These are phyloP conservation scores for Boechera retrofracta DNA, from an alignment of 345 rosid species.

Conservation along the genomic window DNA sequence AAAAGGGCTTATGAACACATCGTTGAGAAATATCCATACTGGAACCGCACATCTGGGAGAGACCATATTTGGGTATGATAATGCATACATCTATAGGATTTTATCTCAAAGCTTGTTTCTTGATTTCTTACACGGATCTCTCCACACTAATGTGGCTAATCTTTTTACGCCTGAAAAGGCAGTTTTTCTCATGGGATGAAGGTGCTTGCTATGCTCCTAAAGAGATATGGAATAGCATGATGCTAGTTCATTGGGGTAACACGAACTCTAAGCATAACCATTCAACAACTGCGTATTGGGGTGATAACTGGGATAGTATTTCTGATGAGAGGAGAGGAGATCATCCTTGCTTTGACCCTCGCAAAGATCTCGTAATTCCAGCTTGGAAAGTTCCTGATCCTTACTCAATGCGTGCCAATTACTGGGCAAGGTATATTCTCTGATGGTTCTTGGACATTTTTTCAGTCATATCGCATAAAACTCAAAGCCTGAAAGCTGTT, in stretches of 20 bases:
- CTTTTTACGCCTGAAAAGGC: slow-evolving; percentile 54
- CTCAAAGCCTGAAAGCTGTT: not conserved
- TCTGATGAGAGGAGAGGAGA: slow-evolving; percentile 77
- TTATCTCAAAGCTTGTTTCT: slow-evolving; percentile 13
- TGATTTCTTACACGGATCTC: not conserved
- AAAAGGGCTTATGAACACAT: slow-evolving; percentile 76
- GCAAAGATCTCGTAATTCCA: slow-evolving; percentile 94
- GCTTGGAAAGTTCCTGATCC: slow-evolving; percentile 95
- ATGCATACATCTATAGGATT: slow-evolving; percentile 2
- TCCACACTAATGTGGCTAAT: slow-evolving; percentile 45
- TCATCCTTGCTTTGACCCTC: slow-evolving; percentile 97
- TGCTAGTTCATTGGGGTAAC: slow-evolving; percentile 99
- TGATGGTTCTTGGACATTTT: slow-evolving; percentile 24
- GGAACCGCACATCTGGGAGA: slow-evolving; percentile 88
- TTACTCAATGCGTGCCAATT: slow-evolving; percentile 55
- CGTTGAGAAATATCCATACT: slow-evolving; percentile 68
- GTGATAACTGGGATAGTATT: slow-evolving; percentile 83
- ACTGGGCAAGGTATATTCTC: slow-evolving; percentile 68
- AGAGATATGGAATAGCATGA: slow-evolving; percentile 99
- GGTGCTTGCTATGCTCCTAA: slow-evolving; percentile 99
- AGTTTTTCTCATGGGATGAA: slow-evolving; percentile 99
- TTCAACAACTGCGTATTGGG: slow-evolving; percentile 93
- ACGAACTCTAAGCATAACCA: slow-evolving; percentile 90
- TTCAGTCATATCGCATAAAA: not conserved
- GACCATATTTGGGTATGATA: slow-evolving; percentile 96